Base-by-base conservation (phyloP, 2,329 filamentous ascomycete genomes). In the Arthroderma uncinatum region DNA sequence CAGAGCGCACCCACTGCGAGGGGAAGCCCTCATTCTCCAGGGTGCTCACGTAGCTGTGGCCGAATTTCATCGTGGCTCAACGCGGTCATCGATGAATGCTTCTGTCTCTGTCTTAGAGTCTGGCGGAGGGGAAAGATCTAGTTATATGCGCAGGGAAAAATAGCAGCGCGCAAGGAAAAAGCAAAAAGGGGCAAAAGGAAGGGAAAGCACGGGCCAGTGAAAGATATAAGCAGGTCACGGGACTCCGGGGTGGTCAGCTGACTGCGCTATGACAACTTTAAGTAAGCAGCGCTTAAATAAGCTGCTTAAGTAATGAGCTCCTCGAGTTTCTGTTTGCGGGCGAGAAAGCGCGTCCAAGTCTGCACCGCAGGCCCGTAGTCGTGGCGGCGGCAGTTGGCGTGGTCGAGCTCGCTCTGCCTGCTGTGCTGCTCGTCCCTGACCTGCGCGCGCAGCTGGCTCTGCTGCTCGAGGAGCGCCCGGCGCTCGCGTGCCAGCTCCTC, bases 11-110 rank as follows among this genome's bases (percentile, higher is more conserved):
- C 80, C 80, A 82, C 67, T 85, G 82, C 53, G 80, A 73, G 6
- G 89, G 89, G 68, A 89, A 95, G 62, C 81, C 85, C 77, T 88
- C 85, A 62, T 76, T 80, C 61, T 81, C 76, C 60, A 95, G 78
- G 53, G 80, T 79, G 64, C 85, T 80, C 67, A 84, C 82, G 69
- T 89, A 93, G 66, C 84, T 81, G 68, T 86, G 87, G 28, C 84
- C 88, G 71, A 94, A 95, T 78, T 95, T 95, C 89, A 95, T 95
- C 44, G 14, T 50, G 44, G 4, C 44, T 14, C 40, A 25, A 44
- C 40, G 7, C 19, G 19, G 9, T 14, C 40, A 44, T 44, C 10
- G 10, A 19, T 23, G 21, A n/a, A n/a, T n/a, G n/a, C n/a, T n/a
- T n/a, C n/a, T n/a, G n/a, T n/a, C n/a, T n/a, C n/a, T n/a, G n/a